Evolutionary conservation across 1,139 yeast species (phyloP), one percentile per base, ranked within the genome.

Genomic region (Kluyveromyces sp.): DNA sequence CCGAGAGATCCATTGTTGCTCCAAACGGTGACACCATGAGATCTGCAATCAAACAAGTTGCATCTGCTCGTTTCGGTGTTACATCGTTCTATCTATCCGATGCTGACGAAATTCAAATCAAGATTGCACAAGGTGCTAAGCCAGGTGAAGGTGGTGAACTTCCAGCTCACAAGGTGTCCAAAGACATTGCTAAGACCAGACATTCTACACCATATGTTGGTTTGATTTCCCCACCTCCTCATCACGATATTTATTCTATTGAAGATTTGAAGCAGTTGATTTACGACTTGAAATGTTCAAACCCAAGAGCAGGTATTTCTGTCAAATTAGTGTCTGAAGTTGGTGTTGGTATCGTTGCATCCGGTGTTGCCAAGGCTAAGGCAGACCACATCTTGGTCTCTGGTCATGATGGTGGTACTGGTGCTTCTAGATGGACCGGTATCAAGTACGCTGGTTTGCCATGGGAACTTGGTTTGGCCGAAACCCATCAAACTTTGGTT

Each of bases 111-210:
- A 79, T 92, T 55, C 98, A 92, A 71, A 92, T 92, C 66, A 92
- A 92, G 72, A 89, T 92, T 94, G 97, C 98, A 7, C 98, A 92
- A 71, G 97, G 98, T 70, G 98, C 98, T 48, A 92, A 92, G 70
- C 97, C 97, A 7, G 98, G 97, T 74, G 97, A 92, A 73, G 98
- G 98, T 75, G 98, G 98, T 77, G 97, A 92, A 69, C 75, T 92
- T 57, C 97, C 97, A 40, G 97, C 96, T 51, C 85, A 86, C 72
- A 92, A 92, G 70, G 97, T 92, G 42, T 79, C 94, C 37, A 79
- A 76, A 47, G 79, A 79, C 45, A 92, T 92, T 71, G 98, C 96
- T 47, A 88, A 85, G 69, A 90, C 97, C 3, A 81, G 98, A 72
- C 97, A 90, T 67, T 89, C 97, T 1, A 92, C 97, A 43, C 88